Base-by-base conservation (phyloP, 2,329 filamentous ascomycete genomes). In the Colletotrichum coccodes region DNA sequence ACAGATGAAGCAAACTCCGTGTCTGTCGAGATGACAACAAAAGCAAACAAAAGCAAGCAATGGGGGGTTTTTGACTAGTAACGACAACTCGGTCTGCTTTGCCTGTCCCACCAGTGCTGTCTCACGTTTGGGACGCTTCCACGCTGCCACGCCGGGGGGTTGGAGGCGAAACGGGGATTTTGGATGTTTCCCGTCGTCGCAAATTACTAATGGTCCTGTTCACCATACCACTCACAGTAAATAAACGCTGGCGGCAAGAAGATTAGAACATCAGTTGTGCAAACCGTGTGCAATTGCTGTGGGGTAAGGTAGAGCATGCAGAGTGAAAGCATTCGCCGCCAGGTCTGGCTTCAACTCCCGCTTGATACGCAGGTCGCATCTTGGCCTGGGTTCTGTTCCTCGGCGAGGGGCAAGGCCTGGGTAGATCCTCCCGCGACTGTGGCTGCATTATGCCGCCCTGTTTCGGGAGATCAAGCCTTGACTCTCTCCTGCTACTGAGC, bases 401-500 rank as follows among this genome's bases (percentile, higher is more conserved):
- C n/a, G 3, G 34, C 44, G n/a, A 26, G 34, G 42, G 34, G 64
- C 34, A 40, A 68, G 38, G 32, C 50, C 60, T 59, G 26, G 18
- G 23, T 53, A 46, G 38, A 40, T 53, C 23, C 34, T 59, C 46
- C 36, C 32, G 28, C 47, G 14, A 52, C 34, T 11, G 26, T 38
- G 47, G 34, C 62, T 60, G 42, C 38, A 66, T 66, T 42, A 38
- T 69, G 28, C 44, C 52, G 34, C 49, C 44, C 36, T 60, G 56
- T 67, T 60, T 67, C 61, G 65, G 54, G 46, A 40, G 21, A 18
- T 57, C 21, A 47, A 68, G 53, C 53, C 47, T 60, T 50, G 59
- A 63, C 59, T 63, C 28, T 56, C 36, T 32, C 18, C 46, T 26
- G 40, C 38, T 53, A 46, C 52, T 68, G 32, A n/a, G n/a, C n/a